Evolutionary conservation across 495 filamentous ascomycete genomes (phyloP), one percentile per base, ranked within the genome.

Genomic region (Xylona heveae): DNA sequence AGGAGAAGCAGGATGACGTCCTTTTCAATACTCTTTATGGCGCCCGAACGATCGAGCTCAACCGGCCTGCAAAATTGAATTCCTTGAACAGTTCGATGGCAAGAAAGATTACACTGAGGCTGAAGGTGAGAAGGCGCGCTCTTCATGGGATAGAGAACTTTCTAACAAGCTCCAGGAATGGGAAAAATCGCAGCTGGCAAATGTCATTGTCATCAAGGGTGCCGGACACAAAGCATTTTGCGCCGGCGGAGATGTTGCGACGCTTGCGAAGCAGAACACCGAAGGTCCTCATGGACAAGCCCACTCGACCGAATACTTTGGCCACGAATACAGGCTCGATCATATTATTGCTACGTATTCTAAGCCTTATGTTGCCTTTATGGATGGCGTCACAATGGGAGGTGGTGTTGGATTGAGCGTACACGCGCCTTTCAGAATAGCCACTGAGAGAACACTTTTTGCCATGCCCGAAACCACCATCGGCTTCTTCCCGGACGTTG

Each of bases 391-490:
- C 46, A 97, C 90, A 16, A 95, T 97, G 88, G 88, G 88, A 37
- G 88, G 88, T 33, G 88, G 88, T 32, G 90, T 95, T 19, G 88
- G 88, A 3, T 66, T 97, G 30, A 82, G 74, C 52, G 64, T 94
- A 26, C 90, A 97, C 53, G 84, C 90, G 4, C 90, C 88, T 1
- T 82, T 97, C 62, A 66, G 88, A 15, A 88, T 97, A 44, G 90
- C 90, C 17, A 97, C 88, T 8, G 88, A 97, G 53, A 74, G 74
- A 34, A 97, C 90, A 5, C 51, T 84, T 13, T 92, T 97, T 46
- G 83, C 90, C 39, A 97, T 97, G 88, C 88, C 88, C 22, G 88
- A 97, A 59, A 97, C 88, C 2, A 84, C 62, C 6, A 97, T 97
- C 43, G 88, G 88, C 6, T 93, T 94, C 59, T 97, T 95, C 58